Percentiles rank a stretch among this genome's conserved stretches.
Evolutionary conservation across 2,329 filamentous ascomycete species (phyloP).

Genomic region (Aspergillus pseudoterreus): DNA sequence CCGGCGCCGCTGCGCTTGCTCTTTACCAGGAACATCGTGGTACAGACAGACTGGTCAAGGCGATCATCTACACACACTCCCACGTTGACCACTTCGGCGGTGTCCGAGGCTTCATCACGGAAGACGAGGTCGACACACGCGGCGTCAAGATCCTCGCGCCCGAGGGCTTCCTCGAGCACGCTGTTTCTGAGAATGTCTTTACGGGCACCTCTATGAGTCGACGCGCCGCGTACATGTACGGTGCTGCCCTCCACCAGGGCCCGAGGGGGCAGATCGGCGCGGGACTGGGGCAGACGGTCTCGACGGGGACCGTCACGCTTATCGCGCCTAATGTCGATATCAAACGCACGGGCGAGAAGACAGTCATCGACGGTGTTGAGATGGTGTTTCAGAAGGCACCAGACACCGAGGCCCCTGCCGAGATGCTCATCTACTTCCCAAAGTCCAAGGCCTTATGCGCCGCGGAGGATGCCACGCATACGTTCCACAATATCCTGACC

Average conservation of each 20-base stretch:
- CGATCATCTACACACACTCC: constrained; percentile 40
- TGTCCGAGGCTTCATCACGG: constrained; percentile 11
- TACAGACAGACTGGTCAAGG: constrained; percentile 22
- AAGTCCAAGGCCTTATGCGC: constrained; percentile 34
- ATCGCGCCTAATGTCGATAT: constrained; percentile 36
- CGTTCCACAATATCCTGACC: constrained; percentile 42
- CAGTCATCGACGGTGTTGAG: constrained; percentile 32
- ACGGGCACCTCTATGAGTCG: constrained; percentile 37
- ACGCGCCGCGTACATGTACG: constrained; percentile 42
- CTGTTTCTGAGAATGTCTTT: constrained; percentile 38
- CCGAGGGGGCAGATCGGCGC: constrained; percentile 35
- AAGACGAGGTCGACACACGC: constrained; percentile 4
- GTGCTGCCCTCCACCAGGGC: constrained; percentile 23
- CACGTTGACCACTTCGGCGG: constrained; percentile 41
- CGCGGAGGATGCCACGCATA: constrained; percentile 39
- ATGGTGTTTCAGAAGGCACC: constrained; percentile 42
- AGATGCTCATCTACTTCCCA: constrained; percentile 42
- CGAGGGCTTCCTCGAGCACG: constrained; percentile 38
- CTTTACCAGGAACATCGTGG: constrained; percentile 28
- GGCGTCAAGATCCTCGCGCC: constrained; percentile 29
- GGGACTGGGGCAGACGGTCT: constrained; percentile 33
- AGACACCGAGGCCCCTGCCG: constrained; percentile 41
- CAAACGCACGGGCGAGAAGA: constrained; percentile 26
- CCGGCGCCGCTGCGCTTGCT: constrained; percentile 27
- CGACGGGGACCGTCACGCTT: constrained; percentile 26